These are phyloP conservation scores for Apodospora peruviana DNA, from an alignment of 495 filamentous ascomycete genomes.

Conservation along the genomic window DNA sequence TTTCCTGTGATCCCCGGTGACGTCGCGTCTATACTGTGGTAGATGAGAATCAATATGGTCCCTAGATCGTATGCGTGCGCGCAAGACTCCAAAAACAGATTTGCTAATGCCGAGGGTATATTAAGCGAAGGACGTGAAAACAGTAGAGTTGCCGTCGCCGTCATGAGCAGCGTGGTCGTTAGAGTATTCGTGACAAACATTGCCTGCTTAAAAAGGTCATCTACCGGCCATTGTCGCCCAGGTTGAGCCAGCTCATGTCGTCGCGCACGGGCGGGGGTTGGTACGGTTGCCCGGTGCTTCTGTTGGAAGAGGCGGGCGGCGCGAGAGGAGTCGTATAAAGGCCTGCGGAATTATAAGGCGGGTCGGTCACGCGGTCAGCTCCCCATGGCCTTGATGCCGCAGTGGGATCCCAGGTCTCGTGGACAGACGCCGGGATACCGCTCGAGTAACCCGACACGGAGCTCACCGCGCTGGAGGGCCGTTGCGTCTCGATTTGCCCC, in stretches of 20 bases:
- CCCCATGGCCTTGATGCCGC: slow-evolving; percentile 35
- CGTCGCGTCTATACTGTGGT: no score
- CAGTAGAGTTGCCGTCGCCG: no score
- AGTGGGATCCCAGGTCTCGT: slow-evolving; percentile 48
- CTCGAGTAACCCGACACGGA: slow-evolving; percentile 53
- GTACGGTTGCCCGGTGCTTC: slow-evolving; percentile 23
- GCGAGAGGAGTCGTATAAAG: slow-evolving; percentile 30
- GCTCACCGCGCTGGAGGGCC: slow-evolving; percentile 49
- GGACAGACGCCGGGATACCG: slow-evolving; percentile 49
- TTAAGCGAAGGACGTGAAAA: no score
- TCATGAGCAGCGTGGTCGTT: no score
- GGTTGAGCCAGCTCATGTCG: slow-evolving; percentile 78
- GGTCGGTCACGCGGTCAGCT: slow-evolving; percentile 51
- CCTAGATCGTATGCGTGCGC: no score
- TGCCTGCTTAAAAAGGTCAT: neutral
- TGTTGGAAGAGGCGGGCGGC: slow-evolving; percentile 23
- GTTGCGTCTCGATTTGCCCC: slow-evolving; percentile 52
- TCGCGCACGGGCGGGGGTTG: slow-evolving; percentile 15
- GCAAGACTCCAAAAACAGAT: no score
- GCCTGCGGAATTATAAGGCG: slow-evolving; percentile 45
- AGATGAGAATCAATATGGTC: no score
- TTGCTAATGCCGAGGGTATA: no score
- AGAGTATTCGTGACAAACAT: no score
- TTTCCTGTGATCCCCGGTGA: no score
- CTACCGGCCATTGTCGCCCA: slow-evolving; percentile 31